Percentiles rank a stretch among this genome's conserved stretches.
Conservation (phyloP, 768 basidiomycete genomes). For the Sarcomyxa edulis region DNA sequence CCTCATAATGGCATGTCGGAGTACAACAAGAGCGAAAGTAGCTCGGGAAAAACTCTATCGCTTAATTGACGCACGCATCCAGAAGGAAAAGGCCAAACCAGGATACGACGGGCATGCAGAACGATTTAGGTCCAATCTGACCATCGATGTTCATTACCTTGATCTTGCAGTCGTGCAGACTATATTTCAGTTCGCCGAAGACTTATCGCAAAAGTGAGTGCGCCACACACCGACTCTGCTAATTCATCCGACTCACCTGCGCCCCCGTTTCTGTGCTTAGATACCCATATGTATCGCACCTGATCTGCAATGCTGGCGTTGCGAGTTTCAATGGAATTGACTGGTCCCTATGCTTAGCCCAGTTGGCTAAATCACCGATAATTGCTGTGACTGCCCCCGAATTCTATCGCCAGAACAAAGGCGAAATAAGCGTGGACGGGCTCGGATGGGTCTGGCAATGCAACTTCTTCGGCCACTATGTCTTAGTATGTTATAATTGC, state of each 20-base stretch:
- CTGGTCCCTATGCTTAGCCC: slow-evolving; percentile 38
- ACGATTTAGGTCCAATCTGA: slow-evolving; percentile 52
- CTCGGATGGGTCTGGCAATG: slow-evolving; percentile 83
- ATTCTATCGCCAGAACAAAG: slow-evolving; percentile 53
- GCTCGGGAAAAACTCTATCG: slow-evolving; percentile 51
- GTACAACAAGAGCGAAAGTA: slow-evolving; percentile 50
- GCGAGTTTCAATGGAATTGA: slow-evolving; percentile 52
- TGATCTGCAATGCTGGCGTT: slow-evolving; percentile 78
- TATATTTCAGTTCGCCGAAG: slow-evolving; percentile 57
- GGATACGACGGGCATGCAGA: slow-evolving; percentile 49
- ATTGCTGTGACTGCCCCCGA: slow-evolving; percentile 45
- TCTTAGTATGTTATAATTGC: slow-evolving; percentile 46
- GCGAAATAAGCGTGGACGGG: slow-evolving; percentile 60
- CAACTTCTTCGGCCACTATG: slow-evolving; percentile 80
- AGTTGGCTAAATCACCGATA: slow-evolving; percentile 42
- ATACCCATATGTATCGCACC: slow-evolving; percentile 75
- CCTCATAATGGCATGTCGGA: slow-evolving; percentile 79
- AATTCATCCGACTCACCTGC: slow-evolving; percentile 4
- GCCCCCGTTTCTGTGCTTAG: slow-evolving; percentile 32
- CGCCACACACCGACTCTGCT: background rate
- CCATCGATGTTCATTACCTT: slow-evolving; percentile 54
- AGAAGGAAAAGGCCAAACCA: slow-evolving; percentile 22
- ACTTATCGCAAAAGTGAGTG: slow-evolving; percentile 48
- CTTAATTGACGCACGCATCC: slow-evolving; percentile 52
- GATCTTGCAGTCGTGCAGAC: slow-evolving; percentile 61